Percentiles rank a stretch among this genome's conserved stretches.
phyloP scores from a whole-genome alignment of 108 stramenopile genomes.

The Nitzschia sp. region DNA sequence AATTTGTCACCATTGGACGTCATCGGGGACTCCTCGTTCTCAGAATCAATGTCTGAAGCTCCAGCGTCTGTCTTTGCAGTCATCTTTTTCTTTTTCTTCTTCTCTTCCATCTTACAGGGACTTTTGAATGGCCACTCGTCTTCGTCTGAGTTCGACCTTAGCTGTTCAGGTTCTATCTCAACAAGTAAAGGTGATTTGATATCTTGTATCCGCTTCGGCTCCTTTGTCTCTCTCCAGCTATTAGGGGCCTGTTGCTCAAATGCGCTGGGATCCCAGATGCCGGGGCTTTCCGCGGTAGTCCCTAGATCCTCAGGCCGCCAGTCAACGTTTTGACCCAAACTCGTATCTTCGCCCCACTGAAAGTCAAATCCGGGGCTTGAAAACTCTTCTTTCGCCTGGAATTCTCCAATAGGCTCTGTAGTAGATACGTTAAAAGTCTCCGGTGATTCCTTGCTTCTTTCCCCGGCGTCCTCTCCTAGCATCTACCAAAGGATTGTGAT shows the following conservation, averaged over 20 bases:
- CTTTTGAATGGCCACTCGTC: constrained; percentile 26
- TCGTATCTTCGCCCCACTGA: constrained; percentile 1
- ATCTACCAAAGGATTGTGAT: neutral
- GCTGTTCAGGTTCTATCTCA: constrained; percentile 4
- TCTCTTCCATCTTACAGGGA: constrained; percentile 16
- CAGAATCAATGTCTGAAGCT: constrained; percentile 17
- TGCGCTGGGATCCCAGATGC: constrained; percentile 17
- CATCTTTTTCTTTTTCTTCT: constrained; percentile 18
- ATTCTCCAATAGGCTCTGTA: neutral
- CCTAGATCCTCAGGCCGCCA: neutral
- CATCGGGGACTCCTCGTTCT: neutral
- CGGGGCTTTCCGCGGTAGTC: constrained; percentile 1
- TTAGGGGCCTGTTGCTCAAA: constrained; percentile 22
- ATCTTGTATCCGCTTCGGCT: constrained; percentile 17
- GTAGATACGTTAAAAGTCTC: neutral
- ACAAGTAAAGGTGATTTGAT: constrained; percentile 24
- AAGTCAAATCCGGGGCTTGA: neutral
- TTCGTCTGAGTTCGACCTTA: constrained; percentile 11
- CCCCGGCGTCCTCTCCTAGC: neutral
- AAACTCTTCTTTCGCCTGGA: neutral
- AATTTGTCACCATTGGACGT: constrained; percentile 5
- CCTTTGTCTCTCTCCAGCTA: constrained; percentile 21
- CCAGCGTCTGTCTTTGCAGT: constrained; percentile 10
- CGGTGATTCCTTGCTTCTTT: neutral
- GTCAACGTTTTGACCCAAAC: neutral